Conservation (phyloP, 2,329 filamentous ascomycete species). For the Apiospora rasikravindrae region DNA sequence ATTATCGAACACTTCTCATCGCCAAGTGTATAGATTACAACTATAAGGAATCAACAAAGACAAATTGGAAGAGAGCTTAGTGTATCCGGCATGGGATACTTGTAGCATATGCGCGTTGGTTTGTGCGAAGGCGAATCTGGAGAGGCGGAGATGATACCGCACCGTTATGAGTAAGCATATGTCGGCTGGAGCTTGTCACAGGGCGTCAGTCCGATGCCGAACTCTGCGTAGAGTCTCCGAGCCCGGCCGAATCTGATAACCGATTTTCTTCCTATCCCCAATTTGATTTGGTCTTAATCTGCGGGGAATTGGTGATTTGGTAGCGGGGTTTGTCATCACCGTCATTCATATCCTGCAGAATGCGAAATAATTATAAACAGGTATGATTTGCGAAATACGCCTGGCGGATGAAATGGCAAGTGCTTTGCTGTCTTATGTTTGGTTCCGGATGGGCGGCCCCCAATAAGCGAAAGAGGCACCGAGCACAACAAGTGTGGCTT, state of each 20-base stretch:
- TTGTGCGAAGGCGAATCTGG: slow-evolving; percentile 1
- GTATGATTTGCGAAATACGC: not conserved
- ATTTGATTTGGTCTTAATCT: not conserved
- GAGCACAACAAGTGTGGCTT: not conserved
- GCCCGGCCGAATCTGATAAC: slow-evolving; percentile 4
- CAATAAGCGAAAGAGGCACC: not conserved
- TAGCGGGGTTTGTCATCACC: not conserved
- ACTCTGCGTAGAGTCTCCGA: not conserved
- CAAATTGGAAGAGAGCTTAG: not conserved
- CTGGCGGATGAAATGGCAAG: too few relatives aligned
- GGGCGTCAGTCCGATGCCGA: slow-evolving; percentile 11
- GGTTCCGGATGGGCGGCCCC: not conserved
- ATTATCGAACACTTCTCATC: not conserved
- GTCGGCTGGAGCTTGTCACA: slow-evolving; percentile 1
- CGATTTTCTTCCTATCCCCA: not conserved
- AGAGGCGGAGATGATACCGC: slow-evolving; percentile 15
- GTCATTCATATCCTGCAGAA: not conserved
- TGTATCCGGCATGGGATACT: not conserved
- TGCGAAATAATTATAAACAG: not conserved
- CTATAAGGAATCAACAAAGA: not conserved
- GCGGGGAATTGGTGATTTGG: not conserved
- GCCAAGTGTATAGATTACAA: not conserved
- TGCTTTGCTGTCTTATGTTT: not conserved
- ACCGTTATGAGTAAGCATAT: not conserved
- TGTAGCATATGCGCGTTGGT: not conserved